Base-by-base conservation (phyloP, 2,329 filamentous ascomycete genomes). In the Arthrobotrys sinensis region DNA sequence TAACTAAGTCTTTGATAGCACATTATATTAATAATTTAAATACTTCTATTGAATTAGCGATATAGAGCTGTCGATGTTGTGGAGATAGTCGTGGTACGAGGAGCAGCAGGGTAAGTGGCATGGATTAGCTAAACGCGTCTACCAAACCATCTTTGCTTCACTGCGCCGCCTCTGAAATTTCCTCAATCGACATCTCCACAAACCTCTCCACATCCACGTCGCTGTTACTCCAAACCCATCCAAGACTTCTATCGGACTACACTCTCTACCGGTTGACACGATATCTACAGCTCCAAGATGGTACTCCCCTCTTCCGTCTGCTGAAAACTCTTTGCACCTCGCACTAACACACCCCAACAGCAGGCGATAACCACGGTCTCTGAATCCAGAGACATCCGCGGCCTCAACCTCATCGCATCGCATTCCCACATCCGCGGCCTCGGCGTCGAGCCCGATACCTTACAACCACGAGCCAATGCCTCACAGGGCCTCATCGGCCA, bases 341-440 rank as follows among this genome's bases (percentile, higher is more conserved):
- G 36, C 11, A 65, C 53, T 24, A 48, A 24, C 8, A 52, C 53
- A 19, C 36, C 21, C 12, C 19, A 32, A 12, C 34, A 86, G 75
- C 68, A 72, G 73, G 76, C 76, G 28, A 93, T 93, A 82, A 90
- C 90, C 77, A 98, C 96, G 82, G 91, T 98, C 85, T 93, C 94
- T 84, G 95, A 98, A 88, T 92, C 90, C 85, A 97, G 96, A 86
- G 95, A 98, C 89, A 91, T 98, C 84, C 92, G 94, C 82, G 94
- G 94, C 80, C 91, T 99, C 83, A 98, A 97, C 86, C 92, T 99
- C 86, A 97, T 99, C 85, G 96, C 96, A 79, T 95, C 96, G 76
- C 96, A 99, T 87, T 99, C 96, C 72, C 96, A 99, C 85, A 97
- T 99, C 83, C 92, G 94, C 83, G 96, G 96, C 57, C 90, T 99